Evolutionary conservation across 1,284 basidiomycete genomes (phyloP).

Genomic region (Jaminaea rosea): DNA sequence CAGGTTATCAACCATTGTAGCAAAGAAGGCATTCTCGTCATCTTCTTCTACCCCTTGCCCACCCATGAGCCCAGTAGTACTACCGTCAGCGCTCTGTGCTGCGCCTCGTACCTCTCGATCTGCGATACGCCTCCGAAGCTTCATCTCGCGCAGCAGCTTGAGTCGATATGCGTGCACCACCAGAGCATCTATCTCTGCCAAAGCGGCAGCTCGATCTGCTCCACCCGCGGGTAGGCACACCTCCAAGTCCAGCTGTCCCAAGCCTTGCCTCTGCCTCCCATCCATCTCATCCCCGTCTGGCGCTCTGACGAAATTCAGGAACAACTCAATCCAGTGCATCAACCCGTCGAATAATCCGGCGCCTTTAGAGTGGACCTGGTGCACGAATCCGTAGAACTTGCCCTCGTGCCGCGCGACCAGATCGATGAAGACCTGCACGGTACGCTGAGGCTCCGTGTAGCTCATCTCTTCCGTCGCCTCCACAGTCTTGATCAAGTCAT

Average conservation of each 20-base stretch:
- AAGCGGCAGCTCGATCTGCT: constrained; percentile 21
- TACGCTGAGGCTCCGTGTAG: constrained; percentile 71
- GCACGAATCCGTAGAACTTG: constrained; percentile 90
- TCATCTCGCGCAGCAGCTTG: constrained; percentile 42
- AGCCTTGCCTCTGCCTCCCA: constrained; percentile 46
- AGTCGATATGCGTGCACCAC: constrained; percentile 40
- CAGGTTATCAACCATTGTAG: constrained; percentile 39
- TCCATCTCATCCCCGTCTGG: constrained; percentile 53
- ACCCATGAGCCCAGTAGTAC: not conserved
- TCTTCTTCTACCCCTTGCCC: constrained; percentile 7
- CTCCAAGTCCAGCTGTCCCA: constrained; percentile 40
- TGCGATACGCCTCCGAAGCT: constrained; percentile 32
- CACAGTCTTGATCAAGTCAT: constrained; percentile 88
- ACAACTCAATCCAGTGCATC: constrained; percentile 95
- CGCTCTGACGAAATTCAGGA: constrained; percentile 83
- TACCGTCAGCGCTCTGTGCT: constrained; percentile 13
- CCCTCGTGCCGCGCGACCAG: constrained; percentile 90
- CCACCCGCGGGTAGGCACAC: constrained; percentile 37
- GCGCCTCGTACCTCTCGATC: constrained; percentile 30
- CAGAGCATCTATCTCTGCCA: constrained; percentile 39
- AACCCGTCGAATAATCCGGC: constrained; percentile 85
- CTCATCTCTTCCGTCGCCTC: constrained; percentile 83
- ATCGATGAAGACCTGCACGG: constrained; percentile 88
- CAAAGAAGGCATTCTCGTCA: constrained; percentile 34
- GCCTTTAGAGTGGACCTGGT: constrained; percentile 97